Evolutionary conservation across 371 early-diverging fungal genomes (phyloP).

Genomic region (Dichotomocladium elegans): DNA sequence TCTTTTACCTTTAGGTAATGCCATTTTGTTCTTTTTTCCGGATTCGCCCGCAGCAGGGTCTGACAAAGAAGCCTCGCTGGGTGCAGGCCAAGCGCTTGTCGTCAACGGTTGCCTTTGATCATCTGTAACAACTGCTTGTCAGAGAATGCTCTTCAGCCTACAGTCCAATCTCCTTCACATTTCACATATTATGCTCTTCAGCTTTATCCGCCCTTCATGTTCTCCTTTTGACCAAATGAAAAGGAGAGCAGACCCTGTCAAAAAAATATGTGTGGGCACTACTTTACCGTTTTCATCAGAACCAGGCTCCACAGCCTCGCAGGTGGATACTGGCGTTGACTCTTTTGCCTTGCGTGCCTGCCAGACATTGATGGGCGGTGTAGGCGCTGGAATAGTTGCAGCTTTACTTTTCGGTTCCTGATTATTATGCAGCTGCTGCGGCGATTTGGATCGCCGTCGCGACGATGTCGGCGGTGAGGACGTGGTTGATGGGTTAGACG

Average conservation of each 20-base stretch:
- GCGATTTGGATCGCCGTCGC: no score
- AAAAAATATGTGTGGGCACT: not conserved
- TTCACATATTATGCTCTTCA: no score
- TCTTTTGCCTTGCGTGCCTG: conserved; percentile 43
- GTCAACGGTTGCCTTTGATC: conserved; percentile 1
- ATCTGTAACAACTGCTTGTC: no score
- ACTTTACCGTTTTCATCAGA: conserved; percentile 1
- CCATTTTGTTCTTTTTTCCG: conserved; percentile 40
- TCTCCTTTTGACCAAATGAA: no score
- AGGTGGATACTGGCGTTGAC: conserved; percentile 6
- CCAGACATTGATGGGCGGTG: conserved; percentile 57
- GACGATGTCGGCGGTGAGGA: no score
- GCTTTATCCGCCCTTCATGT: no score
- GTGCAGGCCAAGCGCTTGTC: conserved; percentile 39
- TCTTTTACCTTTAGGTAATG: conserved; percentile 11
- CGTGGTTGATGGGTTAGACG: no score
- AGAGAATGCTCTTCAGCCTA: no score
- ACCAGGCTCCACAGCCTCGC: conserved; percentile 1
- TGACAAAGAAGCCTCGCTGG: conserved; percentile 27
- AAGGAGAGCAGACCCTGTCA: not conserved
- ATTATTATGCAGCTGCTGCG: no score
- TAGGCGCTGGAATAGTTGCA: conserved; percentile 37
- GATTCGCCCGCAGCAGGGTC: conserved; percentile 15
- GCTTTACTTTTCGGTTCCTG: no score
- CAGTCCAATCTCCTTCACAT: no score